Evolutionary conservation across 2,329 filamentous ascomycete species (phyloP).

Genomic region (Diaporthe aspalathi): DNA sequence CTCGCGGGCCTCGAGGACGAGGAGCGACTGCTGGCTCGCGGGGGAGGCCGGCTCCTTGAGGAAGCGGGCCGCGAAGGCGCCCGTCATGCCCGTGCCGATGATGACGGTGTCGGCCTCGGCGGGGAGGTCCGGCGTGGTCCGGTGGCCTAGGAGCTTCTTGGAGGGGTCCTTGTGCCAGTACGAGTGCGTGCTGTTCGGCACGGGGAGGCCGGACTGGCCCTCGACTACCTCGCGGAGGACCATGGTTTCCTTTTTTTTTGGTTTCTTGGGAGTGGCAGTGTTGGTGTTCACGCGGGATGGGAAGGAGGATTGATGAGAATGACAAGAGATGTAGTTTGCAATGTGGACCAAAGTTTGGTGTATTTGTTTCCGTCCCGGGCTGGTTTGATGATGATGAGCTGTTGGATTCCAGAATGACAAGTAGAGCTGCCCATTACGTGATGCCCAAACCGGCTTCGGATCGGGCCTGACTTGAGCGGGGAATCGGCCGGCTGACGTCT

Average conservation of each 20-base stretch:
- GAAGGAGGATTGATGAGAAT: neutral
- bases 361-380: neutral
- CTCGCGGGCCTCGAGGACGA: conserved; percentile 83
- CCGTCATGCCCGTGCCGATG: conserved; percentile 81
- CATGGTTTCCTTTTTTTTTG: no score
- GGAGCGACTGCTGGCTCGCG: conserved; percentile 58
- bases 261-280: neutral
- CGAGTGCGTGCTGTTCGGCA: conserved; percentile 69
- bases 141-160: conserved; percentile 71
- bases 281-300: no score
- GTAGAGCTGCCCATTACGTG: conserved; percentile 10
- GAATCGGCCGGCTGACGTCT: conserved; percentile 26
- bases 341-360: neutral
- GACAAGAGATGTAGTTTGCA: neutral
- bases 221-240: conserved; percentile 42
- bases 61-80: conserved; percentile 76
- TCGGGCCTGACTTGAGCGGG: conserved; percentile 13
- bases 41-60: conserved; percentile 59
- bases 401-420: neutral
- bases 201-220: conserved; percentile 67
- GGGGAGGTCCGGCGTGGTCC: conserved; percentile 73
- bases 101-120: conserved; percentile 74
- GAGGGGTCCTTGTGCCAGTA: conserved; percentile 82
- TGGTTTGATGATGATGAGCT: no score
- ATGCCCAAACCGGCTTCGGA: conserved; percentile 20